phyloP scores from a whole-genome alignment of 345 rosid species.

The Moricandia moricandioides region DNA sequence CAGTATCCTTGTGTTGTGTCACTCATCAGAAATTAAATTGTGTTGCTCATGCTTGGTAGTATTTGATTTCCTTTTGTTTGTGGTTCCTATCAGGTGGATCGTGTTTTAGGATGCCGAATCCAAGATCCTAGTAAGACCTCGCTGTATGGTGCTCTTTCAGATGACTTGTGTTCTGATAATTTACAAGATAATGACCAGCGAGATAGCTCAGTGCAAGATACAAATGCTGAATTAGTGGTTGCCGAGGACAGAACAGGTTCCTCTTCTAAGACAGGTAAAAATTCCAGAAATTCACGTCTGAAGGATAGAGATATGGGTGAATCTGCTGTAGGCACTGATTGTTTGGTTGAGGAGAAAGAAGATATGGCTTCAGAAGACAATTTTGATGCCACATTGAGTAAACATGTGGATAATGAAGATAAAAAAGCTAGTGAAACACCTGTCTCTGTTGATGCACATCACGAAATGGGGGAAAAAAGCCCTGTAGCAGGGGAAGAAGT shows the following conservation, averaged over 20 bases:
- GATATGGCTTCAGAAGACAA: conserved; percentile 42
- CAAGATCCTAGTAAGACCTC: conserved; percentile 49
- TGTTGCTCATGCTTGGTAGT: conserved; percentile 24
- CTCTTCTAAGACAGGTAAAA: conserved; percentile 49
- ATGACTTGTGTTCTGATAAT: conserved; percentile 48
- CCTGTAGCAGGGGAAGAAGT: conserved; percentile 41
- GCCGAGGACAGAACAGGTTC: conserved; percentile 42
- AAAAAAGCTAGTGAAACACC: conserved; percentile 34
- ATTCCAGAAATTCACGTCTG: conserved; percentile 41
- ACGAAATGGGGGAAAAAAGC: conserved; percentile 33
- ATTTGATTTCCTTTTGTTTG: conserved; percentile 5
- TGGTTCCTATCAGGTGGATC: conserved; percentile 68
- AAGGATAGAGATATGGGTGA: conserved; percentile 49
- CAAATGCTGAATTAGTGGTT: conserved; percentile 38
- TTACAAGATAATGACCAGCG: conserved; percentile 45
- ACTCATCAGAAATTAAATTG: background rate
- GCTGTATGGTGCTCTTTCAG: conserved; percentile 32
- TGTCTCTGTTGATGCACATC: conserved; percentile 37
- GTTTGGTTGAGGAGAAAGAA: conserved; percentile 42
- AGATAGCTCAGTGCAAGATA: conserved; percentile 43
- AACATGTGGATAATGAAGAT: conserved; percentile 37
- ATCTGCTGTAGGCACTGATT: conserved; percentile 42
- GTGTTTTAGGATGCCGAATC: conserved; percentile 89
- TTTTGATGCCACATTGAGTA: conserved; percentile 42
- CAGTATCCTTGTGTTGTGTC: background rate